Base-by-base conservation (phyloP, 495 filamentous ascomycete genomes). In the Talaromyces nanjingensis region DNA sequence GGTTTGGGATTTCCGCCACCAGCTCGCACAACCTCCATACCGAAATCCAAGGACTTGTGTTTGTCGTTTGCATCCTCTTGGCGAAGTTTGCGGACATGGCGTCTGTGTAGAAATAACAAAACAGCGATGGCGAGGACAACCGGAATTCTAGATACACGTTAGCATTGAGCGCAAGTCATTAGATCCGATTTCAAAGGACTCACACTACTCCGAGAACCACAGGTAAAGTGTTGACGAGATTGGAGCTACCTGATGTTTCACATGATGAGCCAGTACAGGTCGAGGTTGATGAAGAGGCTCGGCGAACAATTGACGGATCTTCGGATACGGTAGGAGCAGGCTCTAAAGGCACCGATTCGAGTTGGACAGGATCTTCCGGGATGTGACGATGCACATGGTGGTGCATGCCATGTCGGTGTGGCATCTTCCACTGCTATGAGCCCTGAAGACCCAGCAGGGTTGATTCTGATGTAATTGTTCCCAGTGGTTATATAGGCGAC, bases 31-130 rank as follows among this genome's bases (percentile, higher is more conserved):
- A 70, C 63, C 57, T 79, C 90, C 73, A 97, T 75, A 31, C 94
- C 94, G 72, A 98, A 98, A 73, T 98, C 94, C 70, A 98, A 83
- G 2, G 91, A 96, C 70, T 89, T 96, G 73, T 96, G 90, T 67
- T 91, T 89, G 71, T 97, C 93, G 65, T 90, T 85, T 33, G 82
- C 80, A 73, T 98, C 94, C 78, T 98, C 94, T 47, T 77, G 77
- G 64, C 82, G 80, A 64, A 92, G 83, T 66, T 84, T 93, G 67
- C 84, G 84, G 16, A 90, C 77, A 68, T 90, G 88, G 71, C 89
- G 81, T 14, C 90, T 85, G 69, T 96, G 92, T 33, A 98, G 80
- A 67, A 84, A 89, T 61, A 93, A 64, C 56, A 97, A 80, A 27
- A 91, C 80, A 24, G 87, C 64, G 6, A 91, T 70, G 14, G 89